Percentiles rank a stretch among this genome's conserved stretches.
phyloP scores from a whole-genome alignment of 352 stramenopile genomes.

The Globisporangium mamillatum region DNA sequence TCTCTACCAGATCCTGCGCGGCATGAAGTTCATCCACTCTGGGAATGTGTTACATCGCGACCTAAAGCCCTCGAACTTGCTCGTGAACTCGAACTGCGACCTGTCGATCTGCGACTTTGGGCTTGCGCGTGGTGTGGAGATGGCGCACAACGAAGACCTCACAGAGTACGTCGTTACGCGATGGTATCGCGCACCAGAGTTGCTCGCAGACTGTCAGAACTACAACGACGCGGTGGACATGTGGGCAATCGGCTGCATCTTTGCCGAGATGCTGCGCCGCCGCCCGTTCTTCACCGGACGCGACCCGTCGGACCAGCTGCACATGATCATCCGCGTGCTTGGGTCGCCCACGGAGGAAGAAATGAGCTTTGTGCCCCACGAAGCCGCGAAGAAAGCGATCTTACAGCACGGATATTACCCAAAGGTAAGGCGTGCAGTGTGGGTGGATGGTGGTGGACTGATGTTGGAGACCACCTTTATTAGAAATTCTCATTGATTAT shows the following conservation, averaged over 20 bases:
- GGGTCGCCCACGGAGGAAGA: slow-evolving; percentile 94
- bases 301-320: slow-evolving; percentile 80
- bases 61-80: slow-evolving; percentile 87
- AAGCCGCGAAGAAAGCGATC: slow-evolving; percentile 81
- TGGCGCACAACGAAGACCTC: slow-evolving; percentile 72
- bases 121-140: slow-evolving; percentile 87
- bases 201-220: slow-evolving; percentile 90
- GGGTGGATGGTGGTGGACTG: no score
- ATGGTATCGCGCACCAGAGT: slow-evolving; percentile 87
- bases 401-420: slow-evolving; percentile 82
- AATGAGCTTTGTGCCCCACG: slow-evolving; percentile 96
- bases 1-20: slow-evolving; percentile 90
- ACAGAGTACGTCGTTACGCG: slow-evolving; percentile 90
- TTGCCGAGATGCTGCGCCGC: slow-evolving; percentile 97
- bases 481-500: no score
- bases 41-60: slow-evolving; percentile 92
- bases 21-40: slow-evolving; percentile 98
- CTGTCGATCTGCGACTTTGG: slow-evolving; percentile 92
- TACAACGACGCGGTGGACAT: slow-evolving; percentile 97
- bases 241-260: slow-evolving; percentile 98
- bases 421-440: slow-evolving; percentile 39
- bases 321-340: slow-evolving; percentile 88
- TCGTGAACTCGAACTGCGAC: slow-evolving; percentile 90
- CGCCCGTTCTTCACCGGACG: slow-evolving; percentile 89
- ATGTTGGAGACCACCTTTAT: no score